Conservation (phyloP, 2,329 filamentous ascomycete species). For the Aspergillus sojae region DNA sequence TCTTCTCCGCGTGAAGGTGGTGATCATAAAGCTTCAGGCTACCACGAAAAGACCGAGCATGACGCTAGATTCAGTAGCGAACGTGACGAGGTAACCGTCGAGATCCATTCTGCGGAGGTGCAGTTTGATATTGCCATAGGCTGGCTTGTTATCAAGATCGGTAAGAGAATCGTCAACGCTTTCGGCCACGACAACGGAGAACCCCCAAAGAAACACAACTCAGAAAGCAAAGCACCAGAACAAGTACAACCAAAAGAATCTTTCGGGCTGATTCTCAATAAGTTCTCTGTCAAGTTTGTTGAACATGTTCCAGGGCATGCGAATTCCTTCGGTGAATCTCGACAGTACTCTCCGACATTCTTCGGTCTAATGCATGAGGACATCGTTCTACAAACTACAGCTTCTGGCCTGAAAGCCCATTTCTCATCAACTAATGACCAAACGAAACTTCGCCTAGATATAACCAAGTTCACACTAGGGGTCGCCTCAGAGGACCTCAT, state of each 20-base stretch:
- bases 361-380: slow-evolving; percentile 31
- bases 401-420: slow-evolving; percentile 30
- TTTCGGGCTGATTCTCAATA: slow-evolving; percentile 31
- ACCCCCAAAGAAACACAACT: slow-evolving; percentile 7
- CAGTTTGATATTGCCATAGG: slow-evolving; percentile 46
- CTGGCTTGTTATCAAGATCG: slow-evolving; percentile 43
- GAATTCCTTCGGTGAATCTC: slow-evolving; percentile 23
- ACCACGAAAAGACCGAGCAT: slow-evolving; percentile 10
- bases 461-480: slow-evolving; percentile 50
- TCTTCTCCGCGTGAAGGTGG: slow-evolving; percentile 16
- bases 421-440: slow-evolving; percentile 23
- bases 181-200: slow-evolving; percentile 19
- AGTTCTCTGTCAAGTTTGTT: slow-evolving; percentile 39
- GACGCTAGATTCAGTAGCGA: background rate
- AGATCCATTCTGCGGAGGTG: slow-evolving; percentile 33
- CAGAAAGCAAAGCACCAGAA: slow-evolving; percentile 8
- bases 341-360: slow-evolving; percentile 18
- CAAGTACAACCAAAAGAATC: slow-evolving; percentile 16
- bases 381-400: slow-evolving; percentile 34
- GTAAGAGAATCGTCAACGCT: slow-evolving; percentile 32
- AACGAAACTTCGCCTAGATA: slow-evolving; percentile 32
- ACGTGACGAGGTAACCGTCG: slow-evolving; percentile 29
- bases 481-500: slow-evolving; percentile 54
- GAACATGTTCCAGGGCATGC: slow-evolving; percentile 38
- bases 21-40: slow-evolving; percentile 9